Base-by-base conservation (phyloP, 805 yeast species). In the Sugiyamaella mastotermitis region DNA sequence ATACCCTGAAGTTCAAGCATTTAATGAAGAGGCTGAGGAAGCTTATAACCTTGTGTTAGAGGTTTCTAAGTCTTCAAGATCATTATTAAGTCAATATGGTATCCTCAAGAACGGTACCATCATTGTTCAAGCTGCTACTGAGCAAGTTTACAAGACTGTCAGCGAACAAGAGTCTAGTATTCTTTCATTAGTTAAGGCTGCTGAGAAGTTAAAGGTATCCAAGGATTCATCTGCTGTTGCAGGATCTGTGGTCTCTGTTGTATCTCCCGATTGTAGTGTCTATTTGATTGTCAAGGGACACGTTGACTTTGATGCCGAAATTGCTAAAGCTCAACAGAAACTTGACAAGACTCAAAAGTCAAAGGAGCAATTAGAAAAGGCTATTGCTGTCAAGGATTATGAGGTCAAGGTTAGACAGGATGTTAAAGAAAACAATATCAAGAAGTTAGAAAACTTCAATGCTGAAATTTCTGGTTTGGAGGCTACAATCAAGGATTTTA, bases 231-330 rank as follows among this genome's bases (percentile, higher is more conserved):
- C 76, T 17, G 20, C 37, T 6, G 97, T 97, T 51, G 76, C 78
- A 43, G 98, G 98, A 32, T 84, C 95, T 62, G 96, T 90, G 30
- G 73, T 87, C 49, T 79, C 78, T 51, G 75, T 94, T 40, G 85
- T 90, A 42, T 75, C 77, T 42, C 81, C 94, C 34, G 82, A 76
- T 39, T 78, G 85, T 59, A 80, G 78, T 43, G 97, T 88, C 15
- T 95, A 86, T 55, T 76, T 90, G 21, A 71, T 92, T 59, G 96
- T 90, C 41, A 88, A 86, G 71, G 98, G 97, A 38, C 88, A 83
- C 58, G 79, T 92, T 50, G 97, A 90, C 61, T 74, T 88, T 51
- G 97, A 87, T 54, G 82, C 82, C 40, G 97, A 92, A 67, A 83
- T 92, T 53, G 57, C 69, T 51, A 92, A 90, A 72, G 92, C 87